Percentiles rank a stretch among this genome's conserved stretches.
Evolutionary conservation across 192 early-diverging fungal species (phyloP).

Genomic region (Polychytrium aggregatum): DNA sequence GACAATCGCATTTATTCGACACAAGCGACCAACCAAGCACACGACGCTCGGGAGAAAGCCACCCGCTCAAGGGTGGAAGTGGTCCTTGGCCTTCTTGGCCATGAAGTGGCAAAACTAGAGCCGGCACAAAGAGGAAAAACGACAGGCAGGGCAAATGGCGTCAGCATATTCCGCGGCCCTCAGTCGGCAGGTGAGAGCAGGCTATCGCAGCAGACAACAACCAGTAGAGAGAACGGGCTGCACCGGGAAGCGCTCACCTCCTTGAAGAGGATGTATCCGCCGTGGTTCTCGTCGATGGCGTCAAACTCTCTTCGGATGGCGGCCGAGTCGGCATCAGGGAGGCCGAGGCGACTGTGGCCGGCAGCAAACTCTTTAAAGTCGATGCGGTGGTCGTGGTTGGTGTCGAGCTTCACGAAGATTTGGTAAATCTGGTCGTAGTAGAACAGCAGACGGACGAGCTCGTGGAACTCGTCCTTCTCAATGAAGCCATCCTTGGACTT

Average conservation of each 20-base stretch:
- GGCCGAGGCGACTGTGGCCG: conserved; percentile 5
- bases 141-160: no score
- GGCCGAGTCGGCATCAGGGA: background rate
- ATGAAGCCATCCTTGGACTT: conserved; percentile 18
- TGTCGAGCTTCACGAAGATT: conserved; percentile 15
- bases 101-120: no score
- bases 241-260: conserved; percentile 17
- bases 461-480: conserved; percentile 14
- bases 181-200: no score
- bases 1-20: no score
- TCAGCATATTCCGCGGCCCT: no score
- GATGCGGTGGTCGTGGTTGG: conserved; percentile 14
- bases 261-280: conserved; percentile 20
- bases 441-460: conserved; percentile 6
- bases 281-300: conserved; percentile 18
- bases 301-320: conserved; percentile 9
- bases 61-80: no score
- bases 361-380: conserved; percentile 15
- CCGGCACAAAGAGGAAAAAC: no score
- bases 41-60: no score
- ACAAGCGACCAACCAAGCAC: no score
- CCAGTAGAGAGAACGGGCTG: no score
- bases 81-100: no score
- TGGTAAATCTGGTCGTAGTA: conserved; percentile 15
- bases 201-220: no score